Evolutionary conservation across 2,329 filamentous ascomycete genomes (phyloP).

Genomic region (Neonectria sp.): DNA sequence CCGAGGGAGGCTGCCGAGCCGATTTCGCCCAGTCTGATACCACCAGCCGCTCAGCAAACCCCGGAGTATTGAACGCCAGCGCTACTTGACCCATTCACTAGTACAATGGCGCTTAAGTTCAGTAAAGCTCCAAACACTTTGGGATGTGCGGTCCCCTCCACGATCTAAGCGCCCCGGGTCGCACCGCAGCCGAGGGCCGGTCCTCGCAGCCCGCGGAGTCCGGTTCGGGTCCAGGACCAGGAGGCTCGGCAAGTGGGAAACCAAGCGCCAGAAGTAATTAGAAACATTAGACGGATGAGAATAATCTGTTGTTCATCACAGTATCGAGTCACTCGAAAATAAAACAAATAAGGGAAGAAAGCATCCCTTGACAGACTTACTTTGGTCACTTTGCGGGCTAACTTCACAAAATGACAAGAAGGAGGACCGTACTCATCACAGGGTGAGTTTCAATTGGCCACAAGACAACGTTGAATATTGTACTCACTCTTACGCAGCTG

Average conservation of each 20-base stretch:
- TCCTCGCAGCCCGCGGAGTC: not conserved
- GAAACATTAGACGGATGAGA: no score
- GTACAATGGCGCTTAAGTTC: not conserved
- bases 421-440: not conserved
- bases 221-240: not conserved
- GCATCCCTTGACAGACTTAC: no score
- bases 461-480: no score
- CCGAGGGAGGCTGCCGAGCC: not conserved
- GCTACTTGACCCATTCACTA: not conserved
- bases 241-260: no score
- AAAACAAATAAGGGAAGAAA: no score
- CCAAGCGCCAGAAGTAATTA: no score
- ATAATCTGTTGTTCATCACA: no score
- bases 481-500: not conserved
- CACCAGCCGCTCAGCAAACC: not conserved
- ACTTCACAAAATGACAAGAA: no score
- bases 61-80: not conserved
- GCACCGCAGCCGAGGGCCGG: not conserved
- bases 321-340: no score
- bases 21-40: not conserved
- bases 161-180: not conserved
- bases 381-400: no score
- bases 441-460: no score
- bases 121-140: not conserved
- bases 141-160: not conserved